A percentile compares a stretch with the other conserved stretches of the same genome.
Conservation (phyloP, 2,329 filamentous ascomycete genomes). For the Arachnopeziza araneosa region DNA sequence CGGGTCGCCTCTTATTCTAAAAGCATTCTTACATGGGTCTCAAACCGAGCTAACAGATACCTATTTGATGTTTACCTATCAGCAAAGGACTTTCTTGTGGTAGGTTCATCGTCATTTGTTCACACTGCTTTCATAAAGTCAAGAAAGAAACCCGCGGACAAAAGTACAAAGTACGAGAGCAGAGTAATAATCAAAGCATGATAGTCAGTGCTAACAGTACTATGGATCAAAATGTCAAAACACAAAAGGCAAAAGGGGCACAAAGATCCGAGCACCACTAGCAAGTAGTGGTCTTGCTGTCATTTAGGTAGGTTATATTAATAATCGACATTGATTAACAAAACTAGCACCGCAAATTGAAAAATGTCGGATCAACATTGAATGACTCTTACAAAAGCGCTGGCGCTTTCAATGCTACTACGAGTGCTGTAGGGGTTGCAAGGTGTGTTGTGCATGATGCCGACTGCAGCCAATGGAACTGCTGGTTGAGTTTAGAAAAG, state of each 20-base stretch:
- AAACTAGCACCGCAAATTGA: neutral
- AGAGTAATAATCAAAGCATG: neutral
- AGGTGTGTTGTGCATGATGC: neutral
- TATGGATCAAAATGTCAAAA: neutral
- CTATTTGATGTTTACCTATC: too few species aligned
- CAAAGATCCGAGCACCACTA: neutral
- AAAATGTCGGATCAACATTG: neutral
- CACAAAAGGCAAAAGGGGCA: neutral
- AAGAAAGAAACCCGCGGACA: neutral
- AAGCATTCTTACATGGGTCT: too few species aligned
- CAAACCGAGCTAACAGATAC: too few species aligned
- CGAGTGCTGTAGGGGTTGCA: neutral
- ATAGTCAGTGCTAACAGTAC: neutral
- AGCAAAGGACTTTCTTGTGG: too few species aligned
- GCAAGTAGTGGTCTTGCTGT: neutral
- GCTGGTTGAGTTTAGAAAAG: too few species aligned
- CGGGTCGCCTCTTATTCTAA: too few species aligned
- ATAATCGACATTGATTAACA: neutral
- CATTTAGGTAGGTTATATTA: neutral
- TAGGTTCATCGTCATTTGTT: too few species aligned
- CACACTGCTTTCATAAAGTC: too few species aligned
- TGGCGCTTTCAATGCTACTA: neutral
- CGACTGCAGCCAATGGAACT: neutral
- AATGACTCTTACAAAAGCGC: neutral
- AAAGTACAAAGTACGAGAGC: neutral